These are phyloP conservation scores for Chaetoceros muelleri DNA, from an alignment of 108 stramenopile species.

Conservation along the genomic window DNA sequence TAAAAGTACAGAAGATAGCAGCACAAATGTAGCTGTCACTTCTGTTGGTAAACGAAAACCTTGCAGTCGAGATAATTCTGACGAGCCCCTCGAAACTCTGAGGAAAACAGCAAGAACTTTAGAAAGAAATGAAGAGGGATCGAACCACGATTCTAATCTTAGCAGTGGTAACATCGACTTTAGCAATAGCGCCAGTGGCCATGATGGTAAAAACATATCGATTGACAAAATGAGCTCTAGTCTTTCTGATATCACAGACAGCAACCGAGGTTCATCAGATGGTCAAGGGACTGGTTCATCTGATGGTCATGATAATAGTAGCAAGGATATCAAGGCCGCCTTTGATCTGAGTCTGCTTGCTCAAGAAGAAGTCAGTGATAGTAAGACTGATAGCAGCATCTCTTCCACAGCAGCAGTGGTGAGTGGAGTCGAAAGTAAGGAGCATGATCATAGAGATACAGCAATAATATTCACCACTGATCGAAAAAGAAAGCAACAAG, in stretches of 20 bases:
- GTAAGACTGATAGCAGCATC: conserved; percentile 26
- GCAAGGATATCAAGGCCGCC: not conserved
- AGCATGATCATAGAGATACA: conserved; percentile 7
- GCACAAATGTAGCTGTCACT: not conserved
- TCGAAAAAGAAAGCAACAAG: conserved; percentile 31
- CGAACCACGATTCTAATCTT: conserved; percentile 1
- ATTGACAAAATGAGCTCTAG: conserved; percentile 40
- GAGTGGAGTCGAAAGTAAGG: conserved; percentile 21
- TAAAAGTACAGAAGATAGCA: conserved; percentile 1
- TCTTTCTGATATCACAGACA: conserved; percentile 65
- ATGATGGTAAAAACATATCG: conserved; percentile 30
- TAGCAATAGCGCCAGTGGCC: not conserved
- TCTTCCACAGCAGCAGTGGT: conserved; percentile 58
- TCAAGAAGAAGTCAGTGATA: not conserved
- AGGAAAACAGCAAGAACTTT: not conserved
- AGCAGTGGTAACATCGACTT: not conserved
- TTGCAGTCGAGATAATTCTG: conserved; percentile 5
- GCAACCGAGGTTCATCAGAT: conserved; percentile 38
- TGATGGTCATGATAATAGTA: conserved; percentile 9
- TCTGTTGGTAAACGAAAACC: conserved; percentile 10
- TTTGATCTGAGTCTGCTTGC: not conserved
- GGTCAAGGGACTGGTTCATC: conserved; percentile 10
- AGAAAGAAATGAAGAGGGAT: conserved; percentile 5
- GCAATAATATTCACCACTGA: conserved; percentile 1
- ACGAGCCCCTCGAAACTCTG: not conserved